Conservation (phyloP, 2,329 filamentous ascomycete species). For the Penicillium sp. region DNA sequence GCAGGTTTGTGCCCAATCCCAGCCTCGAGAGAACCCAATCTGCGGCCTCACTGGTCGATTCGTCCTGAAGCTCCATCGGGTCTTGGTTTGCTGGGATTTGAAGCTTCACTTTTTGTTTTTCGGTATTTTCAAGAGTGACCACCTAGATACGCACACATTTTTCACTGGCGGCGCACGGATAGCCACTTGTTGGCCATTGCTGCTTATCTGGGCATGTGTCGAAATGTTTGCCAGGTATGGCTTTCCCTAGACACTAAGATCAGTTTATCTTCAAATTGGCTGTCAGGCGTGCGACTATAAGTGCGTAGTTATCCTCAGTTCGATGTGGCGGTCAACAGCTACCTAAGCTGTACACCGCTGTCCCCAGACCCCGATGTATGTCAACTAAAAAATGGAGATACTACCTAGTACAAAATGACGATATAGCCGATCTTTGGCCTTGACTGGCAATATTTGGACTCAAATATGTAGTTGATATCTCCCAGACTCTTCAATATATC, state of each 20-base stretch:
- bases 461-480: too few species aligned
- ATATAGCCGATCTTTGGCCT: not conserved
- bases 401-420: too few species aligned
- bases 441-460: not conserved
- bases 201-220: not conserved
- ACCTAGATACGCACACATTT: too few species aligned
- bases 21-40: slow-evolving; percentile 25
- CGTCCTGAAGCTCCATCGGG: slow-evolving; percentile 7
- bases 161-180: too few species aligned
- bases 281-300: too few species aligned
- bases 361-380: not conserved
- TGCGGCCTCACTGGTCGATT: slow-evolving; percentile 18
- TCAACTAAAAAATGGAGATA: too few species aligned
- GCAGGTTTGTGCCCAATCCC: slow-evolving; percentile 25
- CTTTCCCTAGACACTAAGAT: not conserved
- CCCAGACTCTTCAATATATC: too few species aligned
- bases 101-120: slow-evolving; percentile 21
- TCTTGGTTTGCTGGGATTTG: slow-evolving; percentile 1
- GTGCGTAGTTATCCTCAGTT: not conserved
- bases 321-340: slow-evolving; percentile 16
- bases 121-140: not conserved
- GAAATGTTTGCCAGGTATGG: not conserved
- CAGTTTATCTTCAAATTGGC: not conserved
- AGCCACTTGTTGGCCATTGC: too few species aligned
- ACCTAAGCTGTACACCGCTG: slow-evolving; percentile 2